These are phyloP conservation scores for Hylodesmum podocarpum DNA, from an alignment of 306 rosid genomes.

Conservation along the genomic window DNA sequence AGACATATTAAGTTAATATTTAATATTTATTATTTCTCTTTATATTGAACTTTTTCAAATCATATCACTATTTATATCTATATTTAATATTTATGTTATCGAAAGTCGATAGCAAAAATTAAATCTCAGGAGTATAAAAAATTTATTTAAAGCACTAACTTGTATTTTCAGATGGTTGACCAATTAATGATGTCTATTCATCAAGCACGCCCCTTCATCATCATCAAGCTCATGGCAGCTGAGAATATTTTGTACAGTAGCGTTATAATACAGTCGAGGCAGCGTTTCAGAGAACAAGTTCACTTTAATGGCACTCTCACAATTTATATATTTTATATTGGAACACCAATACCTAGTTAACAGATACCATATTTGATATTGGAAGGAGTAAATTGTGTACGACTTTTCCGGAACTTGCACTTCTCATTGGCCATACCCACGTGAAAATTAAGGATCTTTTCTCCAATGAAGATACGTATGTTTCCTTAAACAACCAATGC, in stretches of 20 bases:
- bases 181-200: no score
- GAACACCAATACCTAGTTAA: background rate
- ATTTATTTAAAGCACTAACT: no score
- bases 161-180: no score
- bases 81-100: no score
- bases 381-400: background rate
- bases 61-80: no score
- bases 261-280: background rate
- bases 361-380: background rate
- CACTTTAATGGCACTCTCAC: background rate
- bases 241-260: background rate
- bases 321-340: background rate
- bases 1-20: no score
- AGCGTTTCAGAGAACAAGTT: background rate
- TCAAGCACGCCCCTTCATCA: no score
- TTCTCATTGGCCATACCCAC: background rate
- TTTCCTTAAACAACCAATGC: slow-evolving; percentile 18
- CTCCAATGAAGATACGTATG: slow-evolving; percentile 25
- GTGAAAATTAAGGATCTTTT: slow-evolving; percentile 6
- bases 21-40: no score
- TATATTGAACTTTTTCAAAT: no score
- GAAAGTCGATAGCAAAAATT: no score
- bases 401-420: background rate
- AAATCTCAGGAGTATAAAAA: no score
- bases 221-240: background rate